Base-by-base conservation (phyloP, 2,329 filamentous ascomycete species). In the Xylaria sp. region DNA sequence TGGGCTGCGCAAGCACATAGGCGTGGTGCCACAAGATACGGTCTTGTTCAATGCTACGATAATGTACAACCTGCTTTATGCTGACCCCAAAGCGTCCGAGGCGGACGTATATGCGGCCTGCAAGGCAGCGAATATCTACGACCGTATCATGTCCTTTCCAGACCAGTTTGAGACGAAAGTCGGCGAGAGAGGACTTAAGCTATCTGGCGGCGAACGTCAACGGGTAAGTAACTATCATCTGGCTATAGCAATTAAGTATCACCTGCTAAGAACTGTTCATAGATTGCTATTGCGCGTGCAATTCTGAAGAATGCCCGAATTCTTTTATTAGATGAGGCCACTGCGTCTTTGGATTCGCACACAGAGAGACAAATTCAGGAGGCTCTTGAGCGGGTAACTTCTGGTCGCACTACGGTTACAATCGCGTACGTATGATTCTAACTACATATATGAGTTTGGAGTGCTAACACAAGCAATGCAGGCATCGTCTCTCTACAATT, bases 291-390 rank as follows among this genome's bases (percentile, higher is more conserved):
- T 66, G 88, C 88, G 0, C 86, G 91, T 15, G 89, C 91, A 0
- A 84, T 93, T 15, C 83, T 93, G 55, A 91, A 92, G 77, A 89
- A 89, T 58, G 89, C 91, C 0, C 89, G 89, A 61, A 88, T 93
- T 63, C 84, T 93, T 32, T 85, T 93, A 67, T 83, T 93, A 0
- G 91, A 93, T 73, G 91, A 93, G 78, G 89, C 91, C 0, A 92
- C 92, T 3, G 91, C 89, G 0, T 90, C 91, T 2, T 85, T 93
- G 25, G 88, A 92, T 63, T 87, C 88, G 0, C 85, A 88, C 32
- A 89, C 87, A 0, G 87, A 90, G 74, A 83, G 84, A 41, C 82
- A 85, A 63, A 89, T 90, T 46, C 88, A 89, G 74, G 82, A 85
- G 59, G 85, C 85, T 6, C 83, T 87, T 28, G 81, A 82, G 70